Evolutionary conservation across 768 basidiomycete genomes (phyloP).

Genomic region (Naganishia vishniacii): DNA sequence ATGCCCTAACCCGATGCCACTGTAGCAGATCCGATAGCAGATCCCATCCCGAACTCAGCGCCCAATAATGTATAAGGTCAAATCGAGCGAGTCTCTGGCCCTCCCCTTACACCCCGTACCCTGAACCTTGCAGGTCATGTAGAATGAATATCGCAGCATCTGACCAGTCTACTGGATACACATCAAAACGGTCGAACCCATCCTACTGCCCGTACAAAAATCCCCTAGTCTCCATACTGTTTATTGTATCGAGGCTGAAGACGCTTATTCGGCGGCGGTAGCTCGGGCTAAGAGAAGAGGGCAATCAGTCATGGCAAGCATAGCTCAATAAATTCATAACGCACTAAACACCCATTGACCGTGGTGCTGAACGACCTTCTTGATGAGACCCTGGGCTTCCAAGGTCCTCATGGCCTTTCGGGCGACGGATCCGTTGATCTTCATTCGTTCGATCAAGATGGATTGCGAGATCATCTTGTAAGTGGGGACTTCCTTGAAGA

Average conservation of each 20-base stretch:
- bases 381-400: slow-evolving; percentile 90
- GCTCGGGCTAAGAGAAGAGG: slow-evolving; percentile 17
- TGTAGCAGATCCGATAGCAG: no score
- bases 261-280: slow-evolving; percentile 25
- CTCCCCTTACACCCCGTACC: no score
- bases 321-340: slow-evolving; percentile 46
- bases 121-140: slow-evolving; percentile 20
- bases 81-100: no score
- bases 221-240: slow-evolving; percentile 15
- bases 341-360: slow-evolving; percentile 91
- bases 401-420: slow-evolving; percentile 83
- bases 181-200: slow-evolving; percentile 15
- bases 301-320: not conserved
- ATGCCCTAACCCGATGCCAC: no score
- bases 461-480: slow-evolving; percentile 98
- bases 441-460: slow-evolving; percentile 96
- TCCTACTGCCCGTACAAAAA: slow-evolving; percentile 8
- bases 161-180: slow-evolving; percentile 23
- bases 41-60: no score
- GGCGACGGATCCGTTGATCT: slow-evolving; percentile 91
- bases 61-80: no score
- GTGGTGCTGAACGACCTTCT: slow-evolving; percentile 92
- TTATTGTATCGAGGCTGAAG: slow-evolving; percentile 13
- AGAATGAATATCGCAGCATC: slow-evolving; percentile 23
- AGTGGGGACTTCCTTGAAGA: slow-evolving; percentile 96